These are phyloP conservation scores for Botrytis deweyae DNA, from an alignment of 2,329 filamentous ascomycete genomes.

Conservation along the genomic window DNA sequence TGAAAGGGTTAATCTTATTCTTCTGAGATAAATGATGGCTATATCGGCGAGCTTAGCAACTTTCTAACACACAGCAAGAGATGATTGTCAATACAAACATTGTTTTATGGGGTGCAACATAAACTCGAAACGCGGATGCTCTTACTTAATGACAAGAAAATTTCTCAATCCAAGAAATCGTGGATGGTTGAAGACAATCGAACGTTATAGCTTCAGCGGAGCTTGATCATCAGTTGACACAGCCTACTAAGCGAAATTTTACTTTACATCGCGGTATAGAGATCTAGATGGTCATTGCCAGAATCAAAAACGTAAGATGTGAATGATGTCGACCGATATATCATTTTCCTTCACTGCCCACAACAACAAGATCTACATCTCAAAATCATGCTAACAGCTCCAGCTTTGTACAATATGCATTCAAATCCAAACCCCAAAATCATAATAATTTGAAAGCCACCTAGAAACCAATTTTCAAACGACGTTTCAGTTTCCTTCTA, in stretches of 20 bases:
- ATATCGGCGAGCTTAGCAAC: neutral
- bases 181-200: neutral
- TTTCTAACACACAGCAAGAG: neutral
- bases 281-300: neutral
- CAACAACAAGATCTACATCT: neutral
- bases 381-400: neutral
- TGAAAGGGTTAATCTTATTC: neutral
- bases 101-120: neutral
- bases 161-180: neutral
- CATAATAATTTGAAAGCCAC: neutral
- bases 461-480: neutral
- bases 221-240: neutral
- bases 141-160: neutral
- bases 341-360: neutral
- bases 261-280: neutral
- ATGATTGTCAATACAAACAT: neutral
- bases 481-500: neutral
- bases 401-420: neutral
- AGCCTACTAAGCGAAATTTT: neutral
- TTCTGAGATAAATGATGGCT: neutral
- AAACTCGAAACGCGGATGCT: neutral
- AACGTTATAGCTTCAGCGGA: neutral
- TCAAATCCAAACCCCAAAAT: neutral
- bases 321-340: rapidly evolving
- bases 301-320: neutral